phyloP scores from a whole-genome alignment of 768 basidiomycete species.

The Amanita pallidorosea region DNA sequence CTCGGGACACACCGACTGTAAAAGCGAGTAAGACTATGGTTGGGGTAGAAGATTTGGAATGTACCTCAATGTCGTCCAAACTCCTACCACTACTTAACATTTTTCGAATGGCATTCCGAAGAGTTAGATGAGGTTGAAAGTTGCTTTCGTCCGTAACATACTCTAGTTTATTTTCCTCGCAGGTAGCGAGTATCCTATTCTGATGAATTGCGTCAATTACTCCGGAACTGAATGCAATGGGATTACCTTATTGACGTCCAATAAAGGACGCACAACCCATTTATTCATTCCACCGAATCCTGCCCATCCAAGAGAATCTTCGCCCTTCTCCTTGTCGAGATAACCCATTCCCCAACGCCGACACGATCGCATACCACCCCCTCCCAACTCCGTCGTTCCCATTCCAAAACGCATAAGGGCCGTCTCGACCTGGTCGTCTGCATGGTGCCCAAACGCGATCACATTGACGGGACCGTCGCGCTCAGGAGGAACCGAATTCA shows the following conservation, averaged over 20 bases:
- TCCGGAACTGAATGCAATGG: neutral
- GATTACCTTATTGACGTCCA: conserved; percentile 58
- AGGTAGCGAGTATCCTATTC: conserved; percentile 77
- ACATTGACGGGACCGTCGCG: conserved; percentile 18
- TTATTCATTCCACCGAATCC: conserved; percentile 49
- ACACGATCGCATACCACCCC: conserved; percentile 55
- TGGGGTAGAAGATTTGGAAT: conserved; percentile 3
- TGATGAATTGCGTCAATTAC: conserved; percentile 16
- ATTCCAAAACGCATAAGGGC: conserved; percentile 56
- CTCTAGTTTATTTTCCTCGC: conserved; percentile 44
- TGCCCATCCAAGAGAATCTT: conserved; percentile 24
- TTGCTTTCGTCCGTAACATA: conserved; percentile 67
- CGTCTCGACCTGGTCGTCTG: conserved; percentile 80
- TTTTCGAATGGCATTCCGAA: conserved; percentile 65
- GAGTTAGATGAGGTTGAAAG: conserved; percentile 59
- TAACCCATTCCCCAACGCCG: conserved; percentile 77
- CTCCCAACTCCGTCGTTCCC: conserved; percentile 45
- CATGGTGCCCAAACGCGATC: conserved; percentile 67
- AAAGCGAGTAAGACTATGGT: neutral
- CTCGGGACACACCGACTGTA: conserved; percentile 5
- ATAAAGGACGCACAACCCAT: conserved; percentile 66
- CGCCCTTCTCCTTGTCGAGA: conserved; percentile 9
- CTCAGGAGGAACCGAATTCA: conserved; percentile 6
- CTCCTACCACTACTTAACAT: conserved; percentile 14
- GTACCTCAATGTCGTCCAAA: conserved; percentile 10